Conservation (phyloP, 352 stramenopile genomes). For the Globisporangium echinulatum region DNA sequence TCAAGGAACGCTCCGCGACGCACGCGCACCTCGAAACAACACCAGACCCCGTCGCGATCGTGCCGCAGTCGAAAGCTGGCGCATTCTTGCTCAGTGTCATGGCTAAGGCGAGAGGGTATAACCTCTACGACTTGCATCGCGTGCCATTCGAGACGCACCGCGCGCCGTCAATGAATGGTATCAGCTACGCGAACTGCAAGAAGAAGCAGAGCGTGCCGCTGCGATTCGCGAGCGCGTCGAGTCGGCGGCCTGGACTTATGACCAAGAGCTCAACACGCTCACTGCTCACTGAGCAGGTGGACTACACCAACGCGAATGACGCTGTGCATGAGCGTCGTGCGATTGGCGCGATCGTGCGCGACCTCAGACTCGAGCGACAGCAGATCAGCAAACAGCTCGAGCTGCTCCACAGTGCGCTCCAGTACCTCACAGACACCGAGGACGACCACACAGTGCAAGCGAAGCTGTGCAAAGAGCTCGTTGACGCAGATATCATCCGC, state of each 20-base stretch:
- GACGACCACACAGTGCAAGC: constrained; percentile 16
- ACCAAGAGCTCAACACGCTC: constrained; percentile 2
- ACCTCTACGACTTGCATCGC: constrained; percentile 15
- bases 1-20: constrained; percentile 49
- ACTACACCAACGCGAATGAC: constrained; percentile 15
- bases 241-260: constrained; percentile 10
- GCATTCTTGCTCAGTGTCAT: constrained; percentile 48
- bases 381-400: constrained; percentile 32
- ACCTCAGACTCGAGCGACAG: constrained; percentile 29
- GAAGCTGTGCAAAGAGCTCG: constrained; percentile 29
- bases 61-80: constrained; percentile 49
- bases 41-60: constrained; percentile 4
- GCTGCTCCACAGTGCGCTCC: constrained; percentile 24
- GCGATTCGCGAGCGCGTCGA: constrained; percentile 12
- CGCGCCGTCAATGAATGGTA: constrained; percentile 13
- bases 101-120: constrained; percentile 23
- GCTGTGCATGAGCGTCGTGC: constrained; percentile 5
- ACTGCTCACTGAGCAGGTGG: constrained; percentile 10
- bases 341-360: constrained; percentile 20
- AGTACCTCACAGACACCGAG: constrained; percentile 25
- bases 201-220: constrained; percentile 25
- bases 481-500: constrained; percentile 32
- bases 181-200: constrained; percentile 25
- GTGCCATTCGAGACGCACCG: constrained; percentile 17
- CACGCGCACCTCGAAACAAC: constrained; percentile 22